Evolutionary conservation across 2,329 filamentous ascomycete species (phyloP).

Genomic region (Cladorrhinum sp.): DNA sequence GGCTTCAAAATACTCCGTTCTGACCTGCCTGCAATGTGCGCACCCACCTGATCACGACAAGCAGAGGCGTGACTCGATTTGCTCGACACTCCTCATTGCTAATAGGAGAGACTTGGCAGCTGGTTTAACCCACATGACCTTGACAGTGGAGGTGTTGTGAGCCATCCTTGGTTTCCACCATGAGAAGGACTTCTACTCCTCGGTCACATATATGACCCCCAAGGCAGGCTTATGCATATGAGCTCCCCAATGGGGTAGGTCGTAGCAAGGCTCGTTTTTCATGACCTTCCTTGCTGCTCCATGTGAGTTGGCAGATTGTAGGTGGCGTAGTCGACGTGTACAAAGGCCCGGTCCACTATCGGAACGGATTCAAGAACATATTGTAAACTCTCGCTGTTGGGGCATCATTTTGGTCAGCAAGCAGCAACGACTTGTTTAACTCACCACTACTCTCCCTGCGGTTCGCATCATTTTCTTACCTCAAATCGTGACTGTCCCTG

Average conservation of each 20-base stretch:
- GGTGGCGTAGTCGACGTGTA: conserved; percentile 62
- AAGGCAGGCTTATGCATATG: neutral
- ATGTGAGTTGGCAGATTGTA: conserved; percentile 62
- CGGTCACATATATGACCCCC: neutral
- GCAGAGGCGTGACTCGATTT: neutral
- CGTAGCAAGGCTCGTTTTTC: neutral
- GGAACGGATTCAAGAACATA: conserved; percentile 84
- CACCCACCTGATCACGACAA: neutral
- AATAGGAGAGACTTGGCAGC: neutral
- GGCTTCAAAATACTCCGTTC: neutral
- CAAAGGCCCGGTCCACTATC: conserved; percentile 70
- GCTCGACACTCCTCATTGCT: neutral
- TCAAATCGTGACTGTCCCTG: conserved; percentile 77
- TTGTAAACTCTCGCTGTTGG: conserved; percentile 64
- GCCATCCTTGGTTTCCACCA: neutral
- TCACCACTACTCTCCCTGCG: neutral
- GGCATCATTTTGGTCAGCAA: neutral
- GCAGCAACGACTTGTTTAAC: neutral
- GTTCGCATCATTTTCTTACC: conserved; percentile 32
- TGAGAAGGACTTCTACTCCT: neutral
- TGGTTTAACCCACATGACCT: neutral
- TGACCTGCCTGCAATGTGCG: neutral
- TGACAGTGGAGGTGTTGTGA: neutral
- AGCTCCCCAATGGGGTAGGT: neutral
- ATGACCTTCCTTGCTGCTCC: conserved; percentile 36